Conservation (phyloP, 805 yeast species). For the Scheffersomyces coipomensis region DNA sequence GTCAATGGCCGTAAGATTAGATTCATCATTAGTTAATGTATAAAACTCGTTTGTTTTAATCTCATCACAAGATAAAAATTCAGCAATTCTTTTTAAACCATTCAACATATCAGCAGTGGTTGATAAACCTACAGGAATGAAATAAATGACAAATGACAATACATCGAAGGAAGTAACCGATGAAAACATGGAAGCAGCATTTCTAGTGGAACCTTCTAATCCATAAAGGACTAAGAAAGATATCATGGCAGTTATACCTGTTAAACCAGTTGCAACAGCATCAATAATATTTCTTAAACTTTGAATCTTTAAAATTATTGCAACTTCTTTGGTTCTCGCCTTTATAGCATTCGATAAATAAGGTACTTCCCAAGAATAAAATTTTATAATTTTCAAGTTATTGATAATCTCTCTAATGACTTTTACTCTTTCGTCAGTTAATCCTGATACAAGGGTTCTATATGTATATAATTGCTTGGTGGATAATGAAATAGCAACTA, state of each 20-base stretch:
- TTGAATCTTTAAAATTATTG: conserved; percentile 57
- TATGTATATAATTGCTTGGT: conserved; percentile 50
- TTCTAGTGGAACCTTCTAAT: conserved; percentile 18
- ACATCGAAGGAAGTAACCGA: conserved; percentile 64
- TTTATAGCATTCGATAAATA: conserved; percentile 54
- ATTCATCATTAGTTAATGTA: conserved; percentile 1
- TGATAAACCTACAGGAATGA: conserved; percentile 65
- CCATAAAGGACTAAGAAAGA: conserved; percentile 32
- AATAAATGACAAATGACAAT: conserved; percentile 55
- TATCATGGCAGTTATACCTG: conserved; percentile 67
- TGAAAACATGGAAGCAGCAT: conserved; percentile 61
- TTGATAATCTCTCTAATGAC: conserved; percentile 71
- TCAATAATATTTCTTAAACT: conserved; percentile 57
- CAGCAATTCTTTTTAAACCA: conserved; percentile 58
- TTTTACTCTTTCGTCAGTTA: conserved; percentile 72
- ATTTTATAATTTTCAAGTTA: conserved; percentile 76
- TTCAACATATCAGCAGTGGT: conserved; percentile 61
- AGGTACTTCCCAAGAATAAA: conserved; percentile 85
- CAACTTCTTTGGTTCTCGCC: conserved; percentile 58
- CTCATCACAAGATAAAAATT: conserved; percentile 44
- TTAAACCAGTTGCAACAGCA: conserved; percentile 64
- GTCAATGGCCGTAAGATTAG: conserved; percentile 35
- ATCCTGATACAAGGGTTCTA: conserved; percentile 52
- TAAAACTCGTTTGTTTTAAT: conserved; percentile 7
- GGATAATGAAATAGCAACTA: conserved; percentile 40